Conservation (phyloP, 2,329 filamentous ascomycete species). For the Ophiostoma sp. region DNA sequence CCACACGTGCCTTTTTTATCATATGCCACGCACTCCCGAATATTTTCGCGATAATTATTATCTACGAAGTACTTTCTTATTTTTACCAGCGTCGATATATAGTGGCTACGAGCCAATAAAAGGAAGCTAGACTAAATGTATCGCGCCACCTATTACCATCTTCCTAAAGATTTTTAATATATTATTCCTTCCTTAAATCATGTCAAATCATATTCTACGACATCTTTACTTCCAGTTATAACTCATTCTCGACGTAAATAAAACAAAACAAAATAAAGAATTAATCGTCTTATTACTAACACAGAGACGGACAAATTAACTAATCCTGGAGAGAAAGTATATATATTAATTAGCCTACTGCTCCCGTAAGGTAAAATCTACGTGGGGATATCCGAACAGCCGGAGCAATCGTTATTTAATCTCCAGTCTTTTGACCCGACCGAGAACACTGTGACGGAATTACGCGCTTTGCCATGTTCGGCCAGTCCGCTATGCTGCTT, state of each 20-base stretch:
- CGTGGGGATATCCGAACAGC: not conserved
- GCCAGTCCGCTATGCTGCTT: not conserved
- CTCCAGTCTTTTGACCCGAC: not conserved
- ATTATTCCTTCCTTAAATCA: too few relatives aligned
- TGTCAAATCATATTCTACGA: too few relatives aligned
- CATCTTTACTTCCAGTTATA: too few relatives aligned
- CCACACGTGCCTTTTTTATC: not conserved
- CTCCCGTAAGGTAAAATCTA: not conserved
- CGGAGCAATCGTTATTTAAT: not conserved
- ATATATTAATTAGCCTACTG: not conserved
- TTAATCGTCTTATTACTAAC: too few relatives aligned
- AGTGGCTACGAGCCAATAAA: not conserved
- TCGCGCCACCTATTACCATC: too few relatives aligned
- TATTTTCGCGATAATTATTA: not conserved
- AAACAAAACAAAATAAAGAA: too few relatives aligned
- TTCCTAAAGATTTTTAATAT: too few relatives aligned
- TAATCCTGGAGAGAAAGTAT: not conserved
- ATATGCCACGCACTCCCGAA: not conserved
- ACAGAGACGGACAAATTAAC: too few relatives aligned
- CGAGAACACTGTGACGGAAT: not conserved
- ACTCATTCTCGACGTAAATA: too few relatives aligned
- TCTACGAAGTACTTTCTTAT: not conserved
- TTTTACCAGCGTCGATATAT: not conserved
- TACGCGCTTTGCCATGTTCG: slow-evolving; percentile 11
- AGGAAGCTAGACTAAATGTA: too few relatives aligned